Evolutionary conservation across 257 asterid species (phyloP).

Genomic region (Nicotiana attenuata): DNA sequence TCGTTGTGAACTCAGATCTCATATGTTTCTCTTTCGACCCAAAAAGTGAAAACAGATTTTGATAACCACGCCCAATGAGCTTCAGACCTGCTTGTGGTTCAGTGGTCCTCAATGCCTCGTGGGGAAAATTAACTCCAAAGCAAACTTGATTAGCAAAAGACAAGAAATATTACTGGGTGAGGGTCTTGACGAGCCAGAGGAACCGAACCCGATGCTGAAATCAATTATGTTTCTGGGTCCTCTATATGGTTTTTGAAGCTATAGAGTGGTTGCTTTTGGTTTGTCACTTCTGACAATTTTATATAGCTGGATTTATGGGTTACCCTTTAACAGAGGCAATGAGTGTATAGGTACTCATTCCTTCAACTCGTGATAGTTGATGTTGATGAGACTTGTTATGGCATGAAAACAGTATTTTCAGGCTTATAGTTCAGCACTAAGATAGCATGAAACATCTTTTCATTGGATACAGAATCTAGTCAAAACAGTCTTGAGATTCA

Average conservation of each 20-base stretch:
- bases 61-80: neutral
- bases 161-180: neutral
- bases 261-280: neutral
- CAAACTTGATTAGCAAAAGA: neutral
- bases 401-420: neutral
- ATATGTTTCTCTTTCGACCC: neutral
- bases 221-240: neutral
- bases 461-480: neutral
- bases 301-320: neutral
- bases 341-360: neutral
- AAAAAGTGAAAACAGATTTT: neutral
- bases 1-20: constrained; percentile 2
- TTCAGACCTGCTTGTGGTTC: too few relatives aligned
- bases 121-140: neutral
- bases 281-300: neutral
- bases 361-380: neutral
- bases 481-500: neutral
- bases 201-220: neutral
- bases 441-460: neutral
- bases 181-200: neutral
- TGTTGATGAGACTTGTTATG: neutral
- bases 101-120: neutral
- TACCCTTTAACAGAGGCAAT: neutral
- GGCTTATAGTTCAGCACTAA: neutral
- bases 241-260: neutral